Evolutionary conservation across 1,139 yeast genomes (phyloP).

Genomic region (Kazachstania sp.): DNA sequence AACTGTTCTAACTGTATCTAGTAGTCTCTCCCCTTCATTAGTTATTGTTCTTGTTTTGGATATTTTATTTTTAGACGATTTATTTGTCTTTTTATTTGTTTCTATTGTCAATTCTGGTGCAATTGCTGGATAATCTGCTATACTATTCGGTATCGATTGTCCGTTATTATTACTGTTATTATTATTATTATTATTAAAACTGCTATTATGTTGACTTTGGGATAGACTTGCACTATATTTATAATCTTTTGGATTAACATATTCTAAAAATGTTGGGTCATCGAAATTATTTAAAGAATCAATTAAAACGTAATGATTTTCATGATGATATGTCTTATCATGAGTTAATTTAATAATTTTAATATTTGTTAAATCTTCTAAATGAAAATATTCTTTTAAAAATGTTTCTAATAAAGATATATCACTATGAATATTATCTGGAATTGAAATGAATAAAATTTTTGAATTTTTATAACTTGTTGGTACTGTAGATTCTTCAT

Average conservation of each 20-base stretch:
- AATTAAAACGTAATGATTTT: conserved; percentile 28
- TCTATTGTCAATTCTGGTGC: neutral
- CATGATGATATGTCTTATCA: conserved; percentile 23
- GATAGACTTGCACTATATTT: neutral
- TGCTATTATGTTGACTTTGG: neutral
- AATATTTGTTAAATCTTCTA: conserved; percentile 23
- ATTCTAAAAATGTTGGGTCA: conserved; percentile 21
- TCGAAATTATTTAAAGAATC: conserved; percentile 26
- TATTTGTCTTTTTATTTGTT: neutral
- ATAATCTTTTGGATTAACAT: conserved; percentile 11
- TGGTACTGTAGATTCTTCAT: neutral
- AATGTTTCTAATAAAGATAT: conserved; percentile 25
- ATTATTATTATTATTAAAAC: neutral
- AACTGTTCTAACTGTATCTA: neutral
- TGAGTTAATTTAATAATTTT: conserved; percentile 25
- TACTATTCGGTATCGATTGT: neutral
- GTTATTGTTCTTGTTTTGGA: conserved; percentile 1
- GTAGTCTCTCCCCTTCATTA: neutral
- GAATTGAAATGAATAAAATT: conserved; percentile 28
- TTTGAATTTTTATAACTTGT: conserved; percentile 7
- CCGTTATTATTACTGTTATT: too few relatives aligned
- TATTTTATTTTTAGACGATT: neutral
- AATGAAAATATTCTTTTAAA: conserved; percentile 26
- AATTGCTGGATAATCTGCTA: neutral
- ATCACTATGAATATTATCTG: conserved; percentile 27